A percentile compares a stretch with the other conserved stretches of the same genome.
Conservation (phyloP, 208 protist species). For the Leishmania major region DNA sequence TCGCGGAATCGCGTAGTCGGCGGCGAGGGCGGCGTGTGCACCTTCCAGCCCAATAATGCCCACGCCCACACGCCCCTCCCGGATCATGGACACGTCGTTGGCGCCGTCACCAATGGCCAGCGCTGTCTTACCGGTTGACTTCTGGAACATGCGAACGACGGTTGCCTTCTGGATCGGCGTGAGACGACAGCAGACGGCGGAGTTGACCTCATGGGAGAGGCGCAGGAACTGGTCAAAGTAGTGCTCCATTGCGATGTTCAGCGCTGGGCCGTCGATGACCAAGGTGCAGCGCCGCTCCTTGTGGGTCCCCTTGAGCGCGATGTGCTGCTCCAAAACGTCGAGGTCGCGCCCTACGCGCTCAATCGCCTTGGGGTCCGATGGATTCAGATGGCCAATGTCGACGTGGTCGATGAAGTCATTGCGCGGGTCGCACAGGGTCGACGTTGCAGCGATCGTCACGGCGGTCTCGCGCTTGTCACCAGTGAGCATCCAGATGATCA, state of each 20-base stretch:
- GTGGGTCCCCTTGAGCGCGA: conserved; percentile 44
- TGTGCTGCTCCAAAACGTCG: conserved; percentile 58
- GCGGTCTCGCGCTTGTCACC: conserved; percentile 98
- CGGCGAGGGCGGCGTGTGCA: conserved; percentile 92
- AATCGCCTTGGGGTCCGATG: conserved; percentile 41
- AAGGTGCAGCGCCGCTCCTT: conserved; percentile 67
- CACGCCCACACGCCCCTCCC: conserved; percentile 94
- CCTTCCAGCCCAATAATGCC: conserved; percentile 97
- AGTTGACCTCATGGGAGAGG: conserved; percentile 78
- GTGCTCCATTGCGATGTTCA: conserved; percentile 73
- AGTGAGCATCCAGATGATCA: conserved; percentile 97
- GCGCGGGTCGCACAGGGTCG: conserved; percentile 78
- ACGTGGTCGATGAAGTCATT: conserved; percentile 86
- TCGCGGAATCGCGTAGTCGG: conserved; percentile 95
- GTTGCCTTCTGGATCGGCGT: conserved; percentile 91
- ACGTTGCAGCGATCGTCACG: conserved; percentile 86
- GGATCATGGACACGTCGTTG: conserved; percentile 98
- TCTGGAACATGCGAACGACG: conserved; percentile 92
- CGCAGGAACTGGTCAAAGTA: conserved; percentile 75
- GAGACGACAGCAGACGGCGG: conserved; percentile 89
- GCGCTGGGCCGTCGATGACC: conserved; percentile 82
- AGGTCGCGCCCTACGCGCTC: conserved; percentile 70
- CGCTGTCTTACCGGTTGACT: conserved; percentile 80
- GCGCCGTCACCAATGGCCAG: conserved; percentile 98
- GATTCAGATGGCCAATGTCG: conserved; percentile 68